These are phyloP conservation scores for Xylaria sp. DNA, from an alignment of 2,329 filamentous ascomycete genomes.

Conservation along the genomic window DNA sequence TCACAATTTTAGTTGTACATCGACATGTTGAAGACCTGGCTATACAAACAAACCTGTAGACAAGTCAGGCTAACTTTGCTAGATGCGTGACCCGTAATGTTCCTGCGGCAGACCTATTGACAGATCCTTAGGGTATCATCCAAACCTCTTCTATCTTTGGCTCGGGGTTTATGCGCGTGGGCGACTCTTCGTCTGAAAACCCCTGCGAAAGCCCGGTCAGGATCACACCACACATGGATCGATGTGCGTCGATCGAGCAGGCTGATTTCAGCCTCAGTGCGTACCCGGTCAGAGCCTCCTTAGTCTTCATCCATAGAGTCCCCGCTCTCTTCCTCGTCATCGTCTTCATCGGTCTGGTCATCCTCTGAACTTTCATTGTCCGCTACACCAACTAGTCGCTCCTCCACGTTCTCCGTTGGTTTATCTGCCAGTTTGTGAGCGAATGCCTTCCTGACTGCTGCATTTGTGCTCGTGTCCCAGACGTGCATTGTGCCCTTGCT, in stretches of 20 bases:
- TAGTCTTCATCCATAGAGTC: slow-evolving; percentile 70
- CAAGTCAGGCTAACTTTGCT: slow-evolving; percentile 5
- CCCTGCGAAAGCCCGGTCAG: slow-evolving; percentile 19
- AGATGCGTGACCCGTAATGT: background rate
- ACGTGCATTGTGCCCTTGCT: slow-evolving; percentile 93
- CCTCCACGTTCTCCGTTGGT: slow-evolving; percentile 71
- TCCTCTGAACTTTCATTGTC: slow-evolving; percentile 67
- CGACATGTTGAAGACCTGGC: background rate
- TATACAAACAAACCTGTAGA: background rate
- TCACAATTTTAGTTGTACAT: background rate
- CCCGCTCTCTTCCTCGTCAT: slow-evolving; percentile 51
- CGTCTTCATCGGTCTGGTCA: slow-evolving; percentile 54
- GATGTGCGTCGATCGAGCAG: slow-evolving; percentile 38
- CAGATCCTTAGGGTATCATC: background rate
- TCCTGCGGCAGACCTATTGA: background rate
- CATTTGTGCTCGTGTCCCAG: slow-evolving; percentile 97
- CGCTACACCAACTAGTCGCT: slow-evolving; percentile 81
- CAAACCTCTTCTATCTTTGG: slow-evolving; percentile 5
- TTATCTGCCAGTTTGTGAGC: slow-evolving; percentile 72
- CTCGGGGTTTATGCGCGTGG: background rate
- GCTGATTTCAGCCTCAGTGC: slow-evolving; percentile 30
- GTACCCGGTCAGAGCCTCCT: slow-evolving; percentile 22
- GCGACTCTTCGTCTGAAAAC: slow-evolving; percentile 17
- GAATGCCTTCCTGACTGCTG: slow-evolving; percentile 85
- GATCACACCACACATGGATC: slow-evolving; percentile 29